Base-by-base conservation (phyloP, 202 grass and related monocot genomes). In the Digitaria exilis region DNA sequence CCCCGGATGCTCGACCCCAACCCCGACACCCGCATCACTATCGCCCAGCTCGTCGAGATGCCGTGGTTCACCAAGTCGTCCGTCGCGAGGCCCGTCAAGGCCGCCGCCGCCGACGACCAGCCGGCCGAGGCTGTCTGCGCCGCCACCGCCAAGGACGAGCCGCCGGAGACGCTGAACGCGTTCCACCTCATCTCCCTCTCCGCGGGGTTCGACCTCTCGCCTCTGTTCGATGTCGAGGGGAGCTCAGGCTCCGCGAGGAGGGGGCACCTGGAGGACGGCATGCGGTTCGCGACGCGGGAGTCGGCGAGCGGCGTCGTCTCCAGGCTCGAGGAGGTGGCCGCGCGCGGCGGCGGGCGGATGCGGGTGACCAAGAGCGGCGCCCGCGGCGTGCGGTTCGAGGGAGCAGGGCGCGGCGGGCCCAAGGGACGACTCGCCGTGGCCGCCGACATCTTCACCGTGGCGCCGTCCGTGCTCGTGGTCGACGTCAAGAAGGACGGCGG, bases 161-260 rank as follows among this genome's bases (percentile, higher is more conserved):
- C 87, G 7, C 76, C 90, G 19, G 62, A 84, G 22, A 94, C 41
- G 62, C 69, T 97, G 82, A 97, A 97, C 73, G 94, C 94, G 26
- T 94, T 97, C 89, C 84, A 97, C 71, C 85, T 97, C 35, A 97
- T 97, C 15, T 94, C 94, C 9, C 89, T 94, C 67, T 97, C 94
- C 0, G 88, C 83, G 8, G 94, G 94, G 14, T 97, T 97, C 72
- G 89, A 97, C 63, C 82, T 97, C 5, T 97, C 94, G 58, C 90
- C 80, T 55, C 49, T 97, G 72, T 94, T 97, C 62, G 89, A 92
- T 64, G 90, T 95, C 25, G 88, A 94, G 84, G 91, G 83, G 0
- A 56, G 74, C 8, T 48, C 87, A n/a, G n/a, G n/a, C 45, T 39
- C 6, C 37, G 30, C 81, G 13, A 79, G 17, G 44, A 59, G 24